phyloP scores from a whole-genome alignment of 257 asterid genomes.

The Nicotiana benthamiana region DNA sequence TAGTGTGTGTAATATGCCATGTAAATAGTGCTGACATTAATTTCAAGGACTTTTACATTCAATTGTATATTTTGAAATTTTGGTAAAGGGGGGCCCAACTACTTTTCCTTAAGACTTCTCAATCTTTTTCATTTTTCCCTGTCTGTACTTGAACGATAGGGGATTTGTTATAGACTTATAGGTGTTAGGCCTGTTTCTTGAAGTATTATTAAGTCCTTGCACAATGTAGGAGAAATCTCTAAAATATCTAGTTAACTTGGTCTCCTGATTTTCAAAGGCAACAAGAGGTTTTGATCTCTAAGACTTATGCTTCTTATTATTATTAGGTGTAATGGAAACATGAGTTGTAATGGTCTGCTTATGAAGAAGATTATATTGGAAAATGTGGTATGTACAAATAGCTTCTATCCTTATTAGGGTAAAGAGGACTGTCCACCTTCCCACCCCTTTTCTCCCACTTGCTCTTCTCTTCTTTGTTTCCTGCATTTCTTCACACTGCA shows the following conservation, averaged over 20 bases:
- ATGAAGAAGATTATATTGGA: constrained; percentile 1
- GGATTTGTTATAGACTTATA: not conserved
- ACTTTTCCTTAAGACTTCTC: not conserved
- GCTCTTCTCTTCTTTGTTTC: not conserved
- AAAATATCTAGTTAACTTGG: not conserved
- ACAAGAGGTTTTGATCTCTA: not conserved
- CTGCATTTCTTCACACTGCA: not conserved
- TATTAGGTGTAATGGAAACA: not conserved
- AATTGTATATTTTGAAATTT: not conserved
- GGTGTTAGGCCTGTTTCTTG: not conserved
- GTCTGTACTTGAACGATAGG: not conserved
- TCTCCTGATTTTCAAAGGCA: not conserved
- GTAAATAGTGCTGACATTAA: not conserved
- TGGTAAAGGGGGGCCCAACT: not conserved
- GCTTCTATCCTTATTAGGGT: not conserved
- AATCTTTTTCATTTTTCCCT: not conserved
- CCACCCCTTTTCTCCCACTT: not conserved
- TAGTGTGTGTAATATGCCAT: too few relatives aligned
- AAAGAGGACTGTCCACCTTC: constrained; percentile 1
- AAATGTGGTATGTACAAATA: not conserved
- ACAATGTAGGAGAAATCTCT: not conserved
- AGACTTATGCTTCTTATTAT: not conserved
- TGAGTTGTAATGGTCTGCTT: not conserved
- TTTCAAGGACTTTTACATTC: not conserved
- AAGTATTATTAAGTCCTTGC: not conserved